phyloP scores from a whole-genome alignment of 2,329 filamentous ascomycete genomes.

The Cephalotrichum gorgonifer region DNA sequence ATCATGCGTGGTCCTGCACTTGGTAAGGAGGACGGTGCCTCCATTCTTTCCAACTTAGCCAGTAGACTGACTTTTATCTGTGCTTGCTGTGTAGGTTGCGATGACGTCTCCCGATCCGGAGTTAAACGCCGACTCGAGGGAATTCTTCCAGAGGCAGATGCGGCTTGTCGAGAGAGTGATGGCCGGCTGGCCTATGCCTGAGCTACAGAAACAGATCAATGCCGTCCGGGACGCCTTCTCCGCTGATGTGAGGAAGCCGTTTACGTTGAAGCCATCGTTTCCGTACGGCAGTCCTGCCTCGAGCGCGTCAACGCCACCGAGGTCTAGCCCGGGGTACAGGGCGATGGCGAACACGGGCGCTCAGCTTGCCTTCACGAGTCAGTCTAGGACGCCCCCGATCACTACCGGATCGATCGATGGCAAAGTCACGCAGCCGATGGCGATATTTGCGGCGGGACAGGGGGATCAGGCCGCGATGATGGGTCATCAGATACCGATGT shows the following conservation, averaged over 20 bases:
- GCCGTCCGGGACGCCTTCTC: slow-evolving; percentile 86
- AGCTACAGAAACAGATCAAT: slow-evolving; percentile 84
- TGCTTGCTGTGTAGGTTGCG: slow-evolving; percentile 52
- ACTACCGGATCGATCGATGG: background rate
- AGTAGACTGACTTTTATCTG: background rate
- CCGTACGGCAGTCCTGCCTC: slow-evolving; percentile 73
- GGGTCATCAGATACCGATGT: slow-evolving; percentile 44
- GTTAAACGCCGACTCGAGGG: slow-evolving; percentile 71
- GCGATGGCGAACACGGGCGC: slow-evolving; percentile 31
- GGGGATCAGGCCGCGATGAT: slow-evolving; percentile 17
- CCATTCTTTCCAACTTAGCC: slow-evolving; percentile 7
- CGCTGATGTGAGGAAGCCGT: slow-evolving; percentile 71
- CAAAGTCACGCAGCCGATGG: slow-evolving; percentile 2
- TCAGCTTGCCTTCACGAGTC: background rate
- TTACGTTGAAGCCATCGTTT: slow-evolving; percentile 80
- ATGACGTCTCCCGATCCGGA: slow-evolving; percentile 89
- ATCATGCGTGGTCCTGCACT: slow-evolving; percentile 83
- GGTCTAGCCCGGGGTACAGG: slow-evolving; percentile 28
- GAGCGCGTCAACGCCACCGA: slow-evolving; percentile 51
- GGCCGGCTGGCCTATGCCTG: slow-evolving; percentile 74
- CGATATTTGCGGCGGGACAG: slow-evolving; percentile 6
- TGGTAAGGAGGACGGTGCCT: slow-evolving; percentile 51
- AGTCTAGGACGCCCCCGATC: background rate
- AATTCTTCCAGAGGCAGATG: slow-evolving; percentile 92
- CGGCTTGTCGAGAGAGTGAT: slow-evolving; percentile 81